Evolutionary conservation across 2,329 filamentous ascomycete genomes (phyloP).

Genomic region (Hypoxylon sp.): DNA sequence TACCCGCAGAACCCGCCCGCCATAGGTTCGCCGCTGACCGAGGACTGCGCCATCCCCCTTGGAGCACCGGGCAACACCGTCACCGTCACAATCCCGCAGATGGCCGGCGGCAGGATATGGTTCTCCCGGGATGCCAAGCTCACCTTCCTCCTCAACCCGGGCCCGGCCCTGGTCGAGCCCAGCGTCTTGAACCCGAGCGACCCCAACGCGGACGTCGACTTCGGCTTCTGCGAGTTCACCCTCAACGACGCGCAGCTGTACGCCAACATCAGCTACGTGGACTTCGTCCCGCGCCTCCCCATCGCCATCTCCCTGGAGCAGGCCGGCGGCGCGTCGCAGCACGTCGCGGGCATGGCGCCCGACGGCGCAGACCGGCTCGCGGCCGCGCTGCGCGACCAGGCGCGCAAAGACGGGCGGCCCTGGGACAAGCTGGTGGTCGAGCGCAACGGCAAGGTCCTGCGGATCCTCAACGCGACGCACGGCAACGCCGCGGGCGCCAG

Average conservation of each 20-base stretch:
- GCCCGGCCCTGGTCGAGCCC: conserved; percentile 74
- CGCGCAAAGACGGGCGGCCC: conserved; percentile 64
- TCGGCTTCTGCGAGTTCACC: conserved; percentile 72
- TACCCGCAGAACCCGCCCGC: conserved; percentile 65
- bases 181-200: conserved; percentile 73
- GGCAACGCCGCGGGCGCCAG: conserved; percentile 56
- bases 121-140: conserved; percentile 66
- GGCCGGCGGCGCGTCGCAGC: conserved; percentile 57
- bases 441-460: conserved; percentile 50
- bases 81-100: conserved; percentile 69
- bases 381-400: conserved; percentile 65
- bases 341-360: conserved; percentile 68
- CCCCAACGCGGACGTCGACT: conserved; percentile 64
- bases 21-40: conserved; percentile 62
- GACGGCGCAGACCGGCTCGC: conserved; percentile 69
- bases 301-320: conserved; percentile 63
- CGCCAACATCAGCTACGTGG: conserved; percentile 74
- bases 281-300: conserved; percentile 70
- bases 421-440: conserved; percentile 70
- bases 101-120: conserved; percentile 74
- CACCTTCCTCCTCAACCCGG: conserved; percentile 73
- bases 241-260: conserved; percentile 68
- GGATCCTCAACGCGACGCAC: conserved; percentile 60
- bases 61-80: conserved; percentile 66
- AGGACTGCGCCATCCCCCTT: conserved; percentile 70